Evolutionary conservation across 345 rosid genomes (phyloP).

Genomic region (Aegle marmelos): DNA sequence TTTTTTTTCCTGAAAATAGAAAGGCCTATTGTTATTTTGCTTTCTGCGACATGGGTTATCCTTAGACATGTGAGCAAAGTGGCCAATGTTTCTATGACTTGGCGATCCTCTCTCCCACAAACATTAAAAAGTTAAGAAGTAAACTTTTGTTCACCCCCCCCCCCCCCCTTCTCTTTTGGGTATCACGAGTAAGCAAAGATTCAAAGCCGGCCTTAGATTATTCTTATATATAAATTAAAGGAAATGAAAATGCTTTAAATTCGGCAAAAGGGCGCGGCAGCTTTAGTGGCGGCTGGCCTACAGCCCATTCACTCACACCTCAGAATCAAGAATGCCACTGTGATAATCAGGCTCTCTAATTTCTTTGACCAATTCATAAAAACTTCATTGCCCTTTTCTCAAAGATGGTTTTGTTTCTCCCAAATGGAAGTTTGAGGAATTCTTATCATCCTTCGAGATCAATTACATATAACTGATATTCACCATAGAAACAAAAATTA

Average conservation of each 20-base stretch:
- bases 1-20: no score
- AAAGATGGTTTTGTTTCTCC: not conserved
- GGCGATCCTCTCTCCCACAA: constrained; percentile 1
- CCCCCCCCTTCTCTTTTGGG: no score
- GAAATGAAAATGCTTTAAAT: not conserved
- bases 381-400: not conserved
- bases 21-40: no score
- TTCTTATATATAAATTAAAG: not conserved
- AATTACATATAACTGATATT: no score
- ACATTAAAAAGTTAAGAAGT: not conserved
- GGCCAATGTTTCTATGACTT: constrained; percentile 7
- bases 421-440: not conserved
- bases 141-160: no score
- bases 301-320: constrained; percentile 19
- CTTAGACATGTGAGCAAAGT: not conserved
- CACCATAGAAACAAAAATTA: no score
- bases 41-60: no score
- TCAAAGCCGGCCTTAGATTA: not conserved
- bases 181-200: not conserved
- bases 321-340: not conserved
- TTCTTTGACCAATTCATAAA: constrained; percentile 13
- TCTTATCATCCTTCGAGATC: no score
- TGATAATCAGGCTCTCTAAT: not conserved
- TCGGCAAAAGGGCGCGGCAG: not conserved
- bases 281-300: constrained; percentile 6